Base-by-base conservation (phyloP, 805 yeast genomes). In the Suhomyces tanzawaensis region DNA sequence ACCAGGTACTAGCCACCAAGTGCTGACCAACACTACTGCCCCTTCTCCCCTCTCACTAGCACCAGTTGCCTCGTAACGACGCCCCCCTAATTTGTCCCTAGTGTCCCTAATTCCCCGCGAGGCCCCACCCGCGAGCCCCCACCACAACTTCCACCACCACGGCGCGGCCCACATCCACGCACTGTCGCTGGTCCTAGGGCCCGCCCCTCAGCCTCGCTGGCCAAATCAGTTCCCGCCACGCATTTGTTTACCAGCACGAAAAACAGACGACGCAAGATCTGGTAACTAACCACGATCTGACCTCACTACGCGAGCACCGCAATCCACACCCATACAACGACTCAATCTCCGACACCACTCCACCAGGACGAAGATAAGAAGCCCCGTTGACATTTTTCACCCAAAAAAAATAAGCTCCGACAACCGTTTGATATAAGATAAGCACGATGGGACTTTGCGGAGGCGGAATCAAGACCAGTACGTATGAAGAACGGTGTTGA, bases 381-480 rank as follows among this genome's bases (percentile, higher is more conserved):
- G 11, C 24, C 7, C 24, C 11, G 24, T 21, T 7, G 11, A n/a
- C n/a, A n/a, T n/a, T n/a, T n/a, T n/a, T n/a, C n/a, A n/a, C n/a
- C n/a, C n/a, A 21, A 21, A 21, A 21, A 21, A 21, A 7, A 21
- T 7, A 21, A 21, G 9, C 24, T 21, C 24, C 11, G 7, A 21
- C 24, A 21, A 21, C 24, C 7, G 11, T 7, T 21, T 7, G 24
- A 21, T 11, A 21, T 21, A 13, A 34, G 2, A 14, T 19, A 8
- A 23, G 13, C 42, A 49, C 3, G 31, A 68, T 68, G 74, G 65
- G 70, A 44, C 58, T 69, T 44, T 69, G 74, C 48, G 73, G 73
- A 31, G 57, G 71, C 40, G 59, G 61, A 34, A 66, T 57, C 40
- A 66, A 66, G 44, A 62, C 68, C 37, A 66, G 72, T 67, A 66